Conservation (phyloP, 805 yeast genomes). For the Pichia deserticola region DNA sequence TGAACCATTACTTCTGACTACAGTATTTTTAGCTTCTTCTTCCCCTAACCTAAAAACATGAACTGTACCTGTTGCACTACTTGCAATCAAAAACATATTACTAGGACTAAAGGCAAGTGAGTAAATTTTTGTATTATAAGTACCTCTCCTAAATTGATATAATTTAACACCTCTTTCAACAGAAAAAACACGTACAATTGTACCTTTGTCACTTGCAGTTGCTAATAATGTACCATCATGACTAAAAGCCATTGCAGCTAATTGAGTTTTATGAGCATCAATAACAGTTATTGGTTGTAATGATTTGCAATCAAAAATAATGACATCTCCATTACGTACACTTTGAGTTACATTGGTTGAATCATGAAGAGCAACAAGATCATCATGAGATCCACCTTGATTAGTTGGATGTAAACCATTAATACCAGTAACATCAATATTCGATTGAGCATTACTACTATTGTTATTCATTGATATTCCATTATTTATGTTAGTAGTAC, state of each 20-base stretch:
- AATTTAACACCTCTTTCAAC: slow-evolving; percentile 65
- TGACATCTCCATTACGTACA: slow-evolving; percentile 59
- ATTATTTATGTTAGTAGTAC: not conserved
- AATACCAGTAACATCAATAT: slow-evolving; percentile 3
- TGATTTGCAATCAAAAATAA: slow-evolving; percentile 71
- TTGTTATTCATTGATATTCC: no score
- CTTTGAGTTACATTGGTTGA: not conserved
- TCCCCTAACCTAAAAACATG: slow-evolving; percentile 78
- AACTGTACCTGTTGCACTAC: slow-evolving; percentile 87
- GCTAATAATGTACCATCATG: slow-evolving; percentile 77
- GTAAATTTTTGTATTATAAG: slow-evolving; percentile 81
- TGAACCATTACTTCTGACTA: slow-evolving; percentile 8
- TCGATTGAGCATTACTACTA: not conserved
- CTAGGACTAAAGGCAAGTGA: slow-evolving; percentile 76
- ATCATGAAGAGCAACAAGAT: not conserved
- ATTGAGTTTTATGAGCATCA: slow-evolving; percentile 79
- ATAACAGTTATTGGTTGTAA: slow-evolving; percentile 78
- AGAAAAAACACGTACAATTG: slow-evolving; percentile 77
- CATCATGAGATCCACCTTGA: slow-evolving; percentile 2
- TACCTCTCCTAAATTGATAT: slow-evolving; percentile 78
- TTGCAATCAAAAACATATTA: slow-evolving; percentile 68
- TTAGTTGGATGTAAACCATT: slow-evolving; percentile 13
- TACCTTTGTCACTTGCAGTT: slow-evolving; percentile 89
- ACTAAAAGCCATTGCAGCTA: slow-evolving; percentile 66
- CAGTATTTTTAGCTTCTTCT: slow-evolving; percentile 30